Conservation (phyloP, 2,329 filamentous ascomycete species). For the Botrytis hyacinthi region DNA sequence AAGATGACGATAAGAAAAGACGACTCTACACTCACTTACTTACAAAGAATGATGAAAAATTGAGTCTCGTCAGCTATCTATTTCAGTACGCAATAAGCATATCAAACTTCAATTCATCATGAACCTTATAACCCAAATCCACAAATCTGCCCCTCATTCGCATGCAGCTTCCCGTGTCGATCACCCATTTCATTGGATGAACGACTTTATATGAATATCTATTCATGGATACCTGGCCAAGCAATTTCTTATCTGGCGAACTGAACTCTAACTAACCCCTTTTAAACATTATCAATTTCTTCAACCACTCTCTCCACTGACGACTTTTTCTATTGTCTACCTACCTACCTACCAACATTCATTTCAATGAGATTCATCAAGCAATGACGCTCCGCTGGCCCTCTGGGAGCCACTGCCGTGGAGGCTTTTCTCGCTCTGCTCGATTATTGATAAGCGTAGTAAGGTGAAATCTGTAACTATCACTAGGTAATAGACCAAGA, state of each 20-base stretch:
- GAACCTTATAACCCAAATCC: not conserved
- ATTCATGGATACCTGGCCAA: not conserved
- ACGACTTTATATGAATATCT: not conserved
- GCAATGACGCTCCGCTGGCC: not conserved
- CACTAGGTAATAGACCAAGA: not conserved
- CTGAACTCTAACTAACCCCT: not conserved
- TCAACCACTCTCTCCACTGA: not conserved
- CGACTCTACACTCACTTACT: not conserved
- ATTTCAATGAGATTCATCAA: not conserved
- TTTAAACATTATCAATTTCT: not conserved
- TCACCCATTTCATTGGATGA: not conserved
- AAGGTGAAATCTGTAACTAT: not conserved
- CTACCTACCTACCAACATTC: not conserved
- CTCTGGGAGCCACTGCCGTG: not conserved
- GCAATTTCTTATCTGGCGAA: not conserved
- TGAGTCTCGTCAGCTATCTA: not conserved
- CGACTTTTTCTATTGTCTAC: not conserved
- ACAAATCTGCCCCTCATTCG: not conserved
- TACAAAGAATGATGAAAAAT: not conserved
- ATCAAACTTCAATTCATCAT: too few relatives aligned
- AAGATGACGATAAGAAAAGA: not conserved
- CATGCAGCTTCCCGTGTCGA: not conserved
- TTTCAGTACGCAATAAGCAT: too few relatives aligned
- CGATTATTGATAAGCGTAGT: not conserved
- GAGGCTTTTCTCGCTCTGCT: not conserved